A percentile compares a stretch with the other conserved stretches of the same genome.
Evolutionary conservation across 345 rosid genomes (phyloP).

Genomic region (Salix purpurea): DNA sequence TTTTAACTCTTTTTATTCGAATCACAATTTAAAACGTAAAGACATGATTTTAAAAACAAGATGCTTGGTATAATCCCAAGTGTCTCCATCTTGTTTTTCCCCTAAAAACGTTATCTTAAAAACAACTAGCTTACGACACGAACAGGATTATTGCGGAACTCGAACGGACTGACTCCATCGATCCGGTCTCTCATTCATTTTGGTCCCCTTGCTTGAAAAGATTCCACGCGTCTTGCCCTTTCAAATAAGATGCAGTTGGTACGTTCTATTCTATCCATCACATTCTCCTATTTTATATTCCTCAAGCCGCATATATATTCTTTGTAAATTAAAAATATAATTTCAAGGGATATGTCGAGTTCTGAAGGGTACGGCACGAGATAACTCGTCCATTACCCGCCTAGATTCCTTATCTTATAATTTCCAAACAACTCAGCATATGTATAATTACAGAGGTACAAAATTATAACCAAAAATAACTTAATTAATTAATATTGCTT

Average conservation of each 20-base stretch:
- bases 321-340: too few relatives aligned
- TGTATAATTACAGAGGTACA: not conserved
- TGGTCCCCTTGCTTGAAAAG: conserved; percentile 15
- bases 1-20: too few relatives aligned
- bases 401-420: not conserved
- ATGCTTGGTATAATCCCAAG: too few relatives aligned
- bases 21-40: too few relatives aligned
- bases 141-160: conserved; percentile 5
- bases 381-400: not conserved
- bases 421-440: not conserved
- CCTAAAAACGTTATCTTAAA: too few relatives aligned
- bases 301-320: not conserved
- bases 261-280: not conserved
- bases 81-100: too few relatives aligned
- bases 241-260: not conserved
- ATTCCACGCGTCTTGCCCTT: conserved; percentile 20
- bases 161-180: conserved; percentile 14
- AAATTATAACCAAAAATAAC: too few relatives aligned
- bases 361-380: not conserved
- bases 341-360: not conserved
- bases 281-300: not conserved
- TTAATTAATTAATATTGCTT: not conserved
- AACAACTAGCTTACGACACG: too few relatives aligned
- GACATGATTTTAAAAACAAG: too few relatives aligned
- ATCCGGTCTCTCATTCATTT: conserved; percentile 5